Evolutionary conservation across 2,329 filamentous ascomycete species (phyloP).

Genomic region (Monilinia fructigena): DNA sequence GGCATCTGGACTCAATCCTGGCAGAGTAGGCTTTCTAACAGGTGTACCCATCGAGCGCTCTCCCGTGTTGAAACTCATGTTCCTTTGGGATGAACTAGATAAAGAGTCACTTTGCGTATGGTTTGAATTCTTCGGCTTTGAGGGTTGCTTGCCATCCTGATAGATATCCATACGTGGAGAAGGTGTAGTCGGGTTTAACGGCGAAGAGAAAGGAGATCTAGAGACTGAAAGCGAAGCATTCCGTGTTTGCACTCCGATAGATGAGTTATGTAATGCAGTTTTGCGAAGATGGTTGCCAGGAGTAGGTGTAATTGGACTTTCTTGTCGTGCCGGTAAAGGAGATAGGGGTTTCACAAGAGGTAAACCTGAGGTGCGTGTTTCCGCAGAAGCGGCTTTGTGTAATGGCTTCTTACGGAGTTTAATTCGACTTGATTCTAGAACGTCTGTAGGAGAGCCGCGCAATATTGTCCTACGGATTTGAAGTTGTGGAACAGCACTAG

Average conservation of each 20-base stretch:
- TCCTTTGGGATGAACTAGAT: not conserved
- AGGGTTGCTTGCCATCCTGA: not conserved
- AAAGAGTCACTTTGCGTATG: not conserved
- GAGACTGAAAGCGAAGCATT: not conserved
- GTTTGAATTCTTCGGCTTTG: not conserved
- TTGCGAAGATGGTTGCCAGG: not conserved
- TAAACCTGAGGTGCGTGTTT: not conserved
- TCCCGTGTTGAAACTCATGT: not conserved
- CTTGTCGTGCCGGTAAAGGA: not conserved
- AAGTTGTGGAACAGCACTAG: not conserved
- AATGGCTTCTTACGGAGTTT: not conserved
- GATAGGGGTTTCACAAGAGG: not conserved
- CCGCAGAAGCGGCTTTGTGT: no score
- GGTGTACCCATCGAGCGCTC: not conserved
- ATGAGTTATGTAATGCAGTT: slow-evolving; percentile 5
- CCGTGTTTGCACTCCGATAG: not conserved
- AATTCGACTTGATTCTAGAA: not conserved
- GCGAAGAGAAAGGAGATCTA: not conserved
- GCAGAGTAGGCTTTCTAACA: not conserved
- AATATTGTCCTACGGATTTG: slow-evolving; percentile 1
- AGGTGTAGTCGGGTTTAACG: not conserved
- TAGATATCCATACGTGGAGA: not conserved
- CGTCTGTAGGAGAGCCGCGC: not conserved
- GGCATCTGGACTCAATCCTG: not conserved
- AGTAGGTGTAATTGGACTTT: slow-evolving; percentile 1